Conservation (phyloP, 805 yeast species). For the Ogataea wickerhamii region DNA sequence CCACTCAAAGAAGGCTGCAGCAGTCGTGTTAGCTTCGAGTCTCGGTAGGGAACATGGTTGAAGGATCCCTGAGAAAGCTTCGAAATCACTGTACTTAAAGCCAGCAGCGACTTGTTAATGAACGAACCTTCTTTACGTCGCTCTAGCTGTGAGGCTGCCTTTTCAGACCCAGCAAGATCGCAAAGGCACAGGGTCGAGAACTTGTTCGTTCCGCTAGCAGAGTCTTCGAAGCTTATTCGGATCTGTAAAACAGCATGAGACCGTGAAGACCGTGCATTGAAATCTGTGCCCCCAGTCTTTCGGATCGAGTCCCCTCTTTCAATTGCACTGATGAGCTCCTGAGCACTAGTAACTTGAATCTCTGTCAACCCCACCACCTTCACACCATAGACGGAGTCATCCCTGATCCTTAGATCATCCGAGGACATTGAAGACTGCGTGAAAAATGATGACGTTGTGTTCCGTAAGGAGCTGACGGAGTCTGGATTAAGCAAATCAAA, state of each 20-base stretch:
- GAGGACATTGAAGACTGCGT: slow-evolving; percentile 3
- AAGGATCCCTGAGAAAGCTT: slow-evolving; percentile 45
- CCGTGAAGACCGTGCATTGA: slow-evolving; percentile 80
- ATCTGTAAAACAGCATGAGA: slow-evolving; percentile 88
- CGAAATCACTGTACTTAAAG: slow-evolving; percentile 89
- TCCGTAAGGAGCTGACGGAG: slow-evolving; percentile 21
- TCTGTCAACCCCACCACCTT: slow-evolving; percentile 71
- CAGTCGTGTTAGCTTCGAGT: slow-evolving; percentile 84
- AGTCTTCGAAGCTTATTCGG: slow-evolving; percentile 45
- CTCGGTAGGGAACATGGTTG: slow-evolving; percentile 84
- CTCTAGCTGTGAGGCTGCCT: slow-evolving; percentile 71
- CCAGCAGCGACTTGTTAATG: slow-evolving; percentile 85
- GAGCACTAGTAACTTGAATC: slow-evolving; percentile 50
- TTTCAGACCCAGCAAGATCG: slow-evolving; percentile 96
- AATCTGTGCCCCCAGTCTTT: slow-evolving; percentile 85
- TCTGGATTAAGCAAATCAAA: slow-evolving; percentile 61
- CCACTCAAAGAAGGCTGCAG: slow-evolving; percentile 93
- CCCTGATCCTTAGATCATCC: slow-evolving; percentile 71
- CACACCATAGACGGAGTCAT: slow-evolving; percentile 69
- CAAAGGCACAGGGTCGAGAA: slow-evolving; percentile 75
- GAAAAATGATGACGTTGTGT: slow-evolving; percentile 7
- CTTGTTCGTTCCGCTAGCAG: slow-evolving; percentile 35
- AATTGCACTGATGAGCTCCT: slow-evolving; percentile 59
- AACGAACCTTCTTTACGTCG: slow-evolving; percentile 91
- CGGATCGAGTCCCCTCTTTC: slow-evolving; percentile 69